Base-by-base conservation (phyloP, 345 rosid genomes). In the Salix purpurea region DNA sequence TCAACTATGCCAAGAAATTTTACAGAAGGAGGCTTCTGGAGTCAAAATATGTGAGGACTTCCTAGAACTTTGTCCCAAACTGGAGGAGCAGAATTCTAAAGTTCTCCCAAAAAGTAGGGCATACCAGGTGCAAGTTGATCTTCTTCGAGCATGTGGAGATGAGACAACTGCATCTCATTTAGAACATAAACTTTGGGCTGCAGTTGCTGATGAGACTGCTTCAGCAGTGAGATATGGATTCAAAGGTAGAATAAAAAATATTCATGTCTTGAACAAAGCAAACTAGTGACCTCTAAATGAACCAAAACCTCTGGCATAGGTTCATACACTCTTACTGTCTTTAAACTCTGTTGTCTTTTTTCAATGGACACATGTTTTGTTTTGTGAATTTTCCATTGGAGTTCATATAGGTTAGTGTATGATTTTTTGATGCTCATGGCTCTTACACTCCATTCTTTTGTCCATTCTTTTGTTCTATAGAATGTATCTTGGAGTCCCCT, bases 171-270 rank as follows among this genome's bases (percentile, higher is more conserved):
- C 98, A 40, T 28, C 81, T 72, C 82, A 89, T 75, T 72, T 90
- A 85, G 97, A 96, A 70, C 86, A 81, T 65, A 87, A 86, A 79
- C 92, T 92, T 70, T 93, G 98, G 98, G 87, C 87, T 77, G 96
- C 99, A 76, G 94, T 93, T 80, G 97, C 96, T 73, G 97, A 91
- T 82, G 99, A 96, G 85, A 96, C 99, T 79, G 97, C 97, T 73
- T 88, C 92, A 62, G 96, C 97, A 62, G 94, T 96, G 77, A 91
- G 97, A 89, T 92, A 93, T 75, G 95, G 92, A 44, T 96, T 96
- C 82, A 82, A 74, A 96, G 99, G 99, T 95, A 86, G 66, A 74
- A n/a, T 21, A 32, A 7, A 6, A 75, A 6, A 75, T 65, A 23
- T 11, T 56, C 66, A 54, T 32, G n/a, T 46, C n/a, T 12, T 76